Evolutionary conservation across 805 yeast species (phyloP).

Genomic region (Ogataea naganishii): DNA sequence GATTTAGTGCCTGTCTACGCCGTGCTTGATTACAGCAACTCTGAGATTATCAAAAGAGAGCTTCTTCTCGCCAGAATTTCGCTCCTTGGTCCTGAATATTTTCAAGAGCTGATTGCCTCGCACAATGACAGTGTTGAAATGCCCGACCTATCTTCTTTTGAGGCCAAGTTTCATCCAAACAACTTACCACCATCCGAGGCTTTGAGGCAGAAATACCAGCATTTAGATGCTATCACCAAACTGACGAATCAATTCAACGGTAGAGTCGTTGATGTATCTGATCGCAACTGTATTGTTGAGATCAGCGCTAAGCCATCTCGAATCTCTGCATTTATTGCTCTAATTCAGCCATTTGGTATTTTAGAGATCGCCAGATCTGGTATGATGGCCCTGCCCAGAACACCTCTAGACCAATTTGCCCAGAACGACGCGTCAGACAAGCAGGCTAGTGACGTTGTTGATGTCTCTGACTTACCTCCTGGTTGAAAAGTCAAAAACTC

Average conservation of each 20-base stretch:
- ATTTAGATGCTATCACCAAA: slow-evolving; percentile 74
- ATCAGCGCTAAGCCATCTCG: slow-evolving; percentile 90
- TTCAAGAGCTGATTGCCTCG: slow-evolving; percentile 85
- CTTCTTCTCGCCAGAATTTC: slow-evolving; percentile 87
- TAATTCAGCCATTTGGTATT: slow-evolving; percentile 92
- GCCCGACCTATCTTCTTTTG: slow-evolving; percentile 31
- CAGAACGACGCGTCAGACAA: slow-evolving; percentile 42
- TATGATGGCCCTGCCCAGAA: slow-evolving; percentile 97
- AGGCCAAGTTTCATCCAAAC: slow-evolving; percentile 69
- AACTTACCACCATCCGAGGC: slow-evolving; percentile 88
- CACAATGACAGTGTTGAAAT: slow-evolving; percentile 48
- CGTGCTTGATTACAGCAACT: slow-evolving; percentile 85
- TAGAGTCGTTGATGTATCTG: slow-evolving; percentile 82
- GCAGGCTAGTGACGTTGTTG: slow-evolving; percentile 67
- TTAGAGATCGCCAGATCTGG: slow-evolving; percentile 96
- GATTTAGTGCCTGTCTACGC: slow-evolving; percentile 98
- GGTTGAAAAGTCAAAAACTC: slow-evolving; percentile 53
- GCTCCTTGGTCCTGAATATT: slow-evolving; percentile 94
- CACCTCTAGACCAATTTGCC: slow-evolving; percentile 58
- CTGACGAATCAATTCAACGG: slow-evolving; percentile 88
- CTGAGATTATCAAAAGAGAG: slow-evolving; percentile 88
- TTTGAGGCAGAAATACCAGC: slow-evolving; percentile 86
- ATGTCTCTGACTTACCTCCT: slow-evolving; percentile 87
- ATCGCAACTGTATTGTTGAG: slow-evolving; percentile 90
- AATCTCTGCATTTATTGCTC: slow-evolving; percentile 75